phyloP scores from a whole-genome alignment of 208 protist species.

The Trypanosoma platydactyli region DNA sequence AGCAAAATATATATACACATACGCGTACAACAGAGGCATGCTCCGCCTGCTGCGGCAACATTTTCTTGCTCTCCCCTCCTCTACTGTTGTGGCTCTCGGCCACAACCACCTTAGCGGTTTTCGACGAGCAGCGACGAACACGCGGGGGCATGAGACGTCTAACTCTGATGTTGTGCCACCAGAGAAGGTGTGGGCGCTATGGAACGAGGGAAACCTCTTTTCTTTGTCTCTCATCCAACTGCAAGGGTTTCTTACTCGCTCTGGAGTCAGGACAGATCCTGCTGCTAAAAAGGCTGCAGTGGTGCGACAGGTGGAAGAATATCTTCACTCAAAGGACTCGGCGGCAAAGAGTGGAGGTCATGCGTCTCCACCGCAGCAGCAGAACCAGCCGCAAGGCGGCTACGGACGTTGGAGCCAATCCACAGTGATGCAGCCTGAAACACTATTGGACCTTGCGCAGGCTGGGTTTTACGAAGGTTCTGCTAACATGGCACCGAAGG shows the following conservation, averaged over 20 bases:
- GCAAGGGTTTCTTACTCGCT: slow-evolving; percentile 60
- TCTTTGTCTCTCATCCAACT: slow-evolving; percentile 83
- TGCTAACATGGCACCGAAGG: slow-evolving; percentile 81
- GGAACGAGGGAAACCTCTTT: slow-evolving; percentile 93
- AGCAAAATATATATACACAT: not conserved
- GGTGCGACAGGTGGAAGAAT: slow-evolving; percentile 86
- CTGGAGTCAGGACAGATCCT: slow-evolving; percentile 32
- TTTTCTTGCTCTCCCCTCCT: slow-evolving; percentile 7
- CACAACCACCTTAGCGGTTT: slow-evolving; percentile 7
- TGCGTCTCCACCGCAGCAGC: slow-evolving; percentile 8
- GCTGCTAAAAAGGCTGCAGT: slow-evolving; percentile 72
- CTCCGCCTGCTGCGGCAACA: slow-evolving; percentile 25
- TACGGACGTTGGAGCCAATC: slow-evolving; percentile 62
- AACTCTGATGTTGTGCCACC: slow-evolving; percentile 32
- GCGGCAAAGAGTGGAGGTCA: slow-evolving; percentile 22
- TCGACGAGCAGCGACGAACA: slow-evolving; percentile 10
- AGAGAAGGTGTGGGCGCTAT: slow-evolving; percentile 83
- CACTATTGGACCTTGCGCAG: slow-evolving; percentile 84
- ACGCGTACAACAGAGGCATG: slow-evolving; percentile 1
- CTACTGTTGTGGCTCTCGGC: slow-evolving; percentile 2
- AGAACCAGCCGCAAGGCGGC: slow-evolving; percentile 19
- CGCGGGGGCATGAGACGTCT: slow-evolving; percentile 3
- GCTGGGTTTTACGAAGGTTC: slow-evolving; percentile 85
- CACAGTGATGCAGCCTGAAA: slow-evolving; percentile 58
- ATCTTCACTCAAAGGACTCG: slow-evolving; percentile 56